Percentiles rank a stretch among this genome's conserved stretches.
phyloP scores from a whole-genome alignment of 2,329 filamentous ascomycete species.

The Claviceps lovelessii region DNA sequence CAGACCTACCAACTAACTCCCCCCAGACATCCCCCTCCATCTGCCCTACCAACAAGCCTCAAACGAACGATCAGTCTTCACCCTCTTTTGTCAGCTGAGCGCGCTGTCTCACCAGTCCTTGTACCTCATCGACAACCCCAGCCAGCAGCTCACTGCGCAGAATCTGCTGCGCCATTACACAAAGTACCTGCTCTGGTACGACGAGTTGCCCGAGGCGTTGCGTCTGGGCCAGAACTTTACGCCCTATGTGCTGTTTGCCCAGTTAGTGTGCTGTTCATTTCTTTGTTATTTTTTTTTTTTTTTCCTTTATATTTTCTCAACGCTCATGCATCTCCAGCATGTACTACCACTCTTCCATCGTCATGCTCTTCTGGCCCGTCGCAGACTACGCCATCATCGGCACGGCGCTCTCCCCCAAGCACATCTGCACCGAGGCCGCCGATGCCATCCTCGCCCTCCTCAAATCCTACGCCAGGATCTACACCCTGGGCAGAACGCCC shows the following conservation, averaged over 20 bases:
- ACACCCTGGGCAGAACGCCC: slow-evolving; percentile 40
- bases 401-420: slow-evolving; percentile 45
- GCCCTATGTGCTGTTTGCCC: slow-evolving; percentile 57
- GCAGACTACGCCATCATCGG: slow-evolving; percentile 48
- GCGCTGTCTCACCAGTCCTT: slow-evolving; percentile 58
- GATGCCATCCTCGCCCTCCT: slow-evolving; percentile 42
- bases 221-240: slow-evolving; percentile 53
- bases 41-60: slow-evolving; percentile 44
- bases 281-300: no score
- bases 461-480: slow-evolving; percentile 40
- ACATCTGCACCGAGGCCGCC: slow-evolving; percentile 49
- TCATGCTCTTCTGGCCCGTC: slow-evolving; percentile 57
- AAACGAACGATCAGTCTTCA: slow-evolving; percentile 53
- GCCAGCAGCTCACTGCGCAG: slow-evolving; percentile 45
- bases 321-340: slow-evolving; percentile 29
- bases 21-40: slow-evolving; percentile 33
- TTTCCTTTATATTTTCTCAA: no score
- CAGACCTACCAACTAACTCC: not conserved
- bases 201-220: slow-evolving; percentile 47
- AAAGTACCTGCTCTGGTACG: slow-evolving; percentile 58
- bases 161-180: slow-evolving; percentile 50
- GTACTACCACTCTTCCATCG: slow-evolving; percentile 53
- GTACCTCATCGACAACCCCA: slow-evolving; percentile 55
- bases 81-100: slow-evolving; percentile 54
- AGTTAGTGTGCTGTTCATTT: slow-evolving; percentile 35